phyloP scores from a whole-genome alignment of 176 grass and related monocot species.

The Ensete ventricosum region DNA sequence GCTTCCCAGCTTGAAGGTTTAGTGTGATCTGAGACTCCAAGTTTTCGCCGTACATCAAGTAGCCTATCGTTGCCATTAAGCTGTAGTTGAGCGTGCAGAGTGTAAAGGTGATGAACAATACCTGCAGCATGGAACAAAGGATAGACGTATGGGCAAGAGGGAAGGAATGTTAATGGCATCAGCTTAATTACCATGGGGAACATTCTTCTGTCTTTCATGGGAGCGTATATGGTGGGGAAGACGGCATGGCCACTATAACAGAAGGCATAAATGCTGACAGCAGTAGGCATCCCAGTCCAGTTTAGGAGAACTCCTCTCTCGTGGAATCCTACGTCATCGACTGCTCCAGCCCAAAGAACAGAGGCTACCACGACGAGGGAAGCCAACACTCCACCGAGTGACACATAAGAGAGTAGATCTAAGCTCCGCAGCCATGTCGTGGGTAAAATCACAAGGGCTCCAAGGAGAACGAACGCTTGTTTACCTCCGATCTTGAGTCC shows the following conservation, averaged over 20 bases:
- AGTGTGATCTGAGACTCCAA: slow-evolving; percentile 69
- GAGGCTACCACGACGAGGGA: not conserved
- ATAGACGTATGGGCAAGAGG: not conserved
- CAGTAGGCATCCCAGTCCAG: not conserved
- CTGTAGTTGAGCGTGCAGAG: slow-evolving; percentile 59
- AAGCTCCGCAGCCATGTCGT: slow-evolving; percentile 56
- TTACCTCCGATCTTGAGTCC: slow-evolving; percentile 53
- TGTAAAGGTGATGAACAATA: slow-evolving; percentile 51
- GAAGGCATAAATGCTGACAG: not conserved
- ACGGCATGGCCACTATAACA: not conserved
- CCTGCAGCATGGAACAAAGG: slow-evolving; percentile 23
- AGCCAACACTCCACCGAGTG: not conserved
- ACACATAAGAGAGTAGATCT: not conserved
- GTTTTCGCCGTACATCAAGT: slow-evolving; percentile 68
- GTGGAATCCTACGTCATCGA: not conserved
- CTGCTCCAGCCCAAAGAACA: not conserved
- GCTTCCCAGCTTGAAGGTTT: slow-evolving; percentile 45
- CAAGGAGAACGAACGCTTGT: slow-evolving; percentile 67
- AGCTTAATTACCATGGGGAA: not conserved
- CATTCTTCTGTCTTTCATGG: not conserved
- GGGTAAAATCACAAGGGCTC: slow-evolving; percentile 53
- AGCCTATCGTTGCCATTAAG: slow-evolving; percentile 54
- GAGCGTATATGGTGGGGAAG: not conserved
- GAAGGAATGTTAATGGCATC: not conserved
- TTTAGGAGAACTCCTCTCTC: not conserved